Base-by-base conservation (phyloP, 129 eudicot genomes). In the Dittrichia graveolens region DNA sequence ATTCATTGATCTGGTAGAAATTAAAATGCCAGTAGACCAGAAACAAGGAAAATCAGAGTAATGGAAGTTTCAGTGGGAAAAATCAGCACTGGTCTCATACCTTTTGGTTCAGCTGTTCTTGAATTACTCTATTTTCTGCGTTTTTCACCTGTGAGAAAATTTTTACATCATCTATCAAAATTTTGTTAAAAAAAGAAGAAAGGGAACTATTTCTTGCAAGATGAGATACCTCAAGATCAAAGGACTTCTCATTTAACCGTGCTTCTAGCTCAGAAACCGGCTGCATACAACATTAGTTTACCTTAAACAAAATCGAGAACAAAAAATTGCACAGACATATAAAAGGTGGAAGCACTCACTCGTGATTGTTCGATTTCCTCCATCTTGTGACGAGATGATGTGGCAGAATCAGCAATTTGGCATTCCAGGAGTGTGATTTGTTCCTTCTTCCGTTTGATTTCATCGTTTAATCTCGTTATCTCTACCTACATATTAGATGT, bases 71-170 rank as follows among this genome's bases (percentile, higher is more conserved):
- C 61, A 64, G 15, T 16, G 62, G 18, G 45, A 8, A 18, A 61
- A 18, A 43, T 60, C 18, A 35, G 55, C 63, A 40, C 43, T 48
- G 65, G 15, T 24, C 14, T 13, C 35, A 24, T 78, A 94, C 99
- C 99, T 94, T 90, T 72, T 82, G 88, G 82, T 79, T 83, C 55
- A 94, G 94, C 78, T 94, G 97, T 71, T 94, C 97, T 67, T 90
- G 97, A 66, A 90, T 81, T 54, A 86, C 63, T 66, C 89, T 85
- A 71, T 94, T 90, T 72, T 94, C 97, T 0, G 91, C 90, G 54
- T 78, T 70, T 89, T 84, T 89, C 59, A 89, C 98, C 98, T 89
- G 84, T 50, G 65, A 81, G 75, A 39, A 16, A 69, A 41, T 54
- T 62, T 59, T 41, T 10, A 65, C 11, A 52, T 50, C 60, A 46